Evolutionary conservation across 768 basidiomycete species (phyloP), one percentile per base, ranked within the genome.

Genomic region (Panus rudis): DNA sequence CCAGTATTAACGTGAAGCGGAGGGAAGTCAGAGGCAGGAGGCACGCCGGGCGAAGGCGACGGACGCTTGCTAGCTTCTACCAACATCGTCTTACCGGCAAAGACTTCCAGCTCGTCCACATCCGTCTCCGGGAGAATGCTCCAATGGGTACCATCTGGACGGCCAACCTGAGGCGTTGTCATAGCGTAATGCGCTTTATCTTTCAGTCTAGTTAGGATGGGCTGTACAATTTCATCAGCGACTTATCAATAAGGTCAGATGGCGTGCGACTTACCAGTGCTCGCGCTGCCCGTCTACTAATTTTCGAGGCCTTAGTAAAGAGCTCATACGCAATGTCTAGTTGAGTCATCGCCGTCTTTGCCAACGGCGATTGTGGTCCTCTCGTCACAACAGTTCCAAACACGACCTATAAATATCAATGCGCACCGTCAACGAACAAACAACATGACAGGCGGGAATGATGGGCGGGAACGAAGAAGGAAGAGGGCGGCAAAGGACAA

Each of bases 381-480:
- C 82, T 75, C 3, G 81, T 84, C 2, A 84, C 87, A 16, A 90
- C 80, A 4, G 83, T 81, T 3, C 84, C 88, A 52, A 89, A 83
- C 13, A 89, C 80, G 8, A 86, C 72, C 84, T 87, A 45, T 72
- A 52, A 78, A 78, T 10, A 69, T 72, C 54, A 67, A 76, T 3
- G 76, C 78, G 81, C 82, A 83, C 62, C 48, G 42, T n/a, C n/a
- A n/a, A n/a, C n/a, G n/a, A n/a, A n/a, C n/a, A n/a, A n/a, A n/a
- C n/a, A n/a, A n/a, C n/a, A n/a, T n/a, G n/a, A n/a, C n/a, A n/a
- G n/a, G n/a, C n/a, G n/a, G n/a, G n/a, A n/a, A n/a, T n/a, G n/a
- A n/a, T n/a, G n/a, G n/a, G n/a, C n/a, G n/a, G n/a, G 10, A 17
- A 35, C 33, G 16, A 16, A 17, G 16, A 35, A 8, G 6, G 33